Percentiles rank a stretch among this genome's conserved stretches.
Evolutionary conservation across 768 basidiomycete species (phyloP).

Genomic region (Paxillus ammoniavirescens): DNA sequence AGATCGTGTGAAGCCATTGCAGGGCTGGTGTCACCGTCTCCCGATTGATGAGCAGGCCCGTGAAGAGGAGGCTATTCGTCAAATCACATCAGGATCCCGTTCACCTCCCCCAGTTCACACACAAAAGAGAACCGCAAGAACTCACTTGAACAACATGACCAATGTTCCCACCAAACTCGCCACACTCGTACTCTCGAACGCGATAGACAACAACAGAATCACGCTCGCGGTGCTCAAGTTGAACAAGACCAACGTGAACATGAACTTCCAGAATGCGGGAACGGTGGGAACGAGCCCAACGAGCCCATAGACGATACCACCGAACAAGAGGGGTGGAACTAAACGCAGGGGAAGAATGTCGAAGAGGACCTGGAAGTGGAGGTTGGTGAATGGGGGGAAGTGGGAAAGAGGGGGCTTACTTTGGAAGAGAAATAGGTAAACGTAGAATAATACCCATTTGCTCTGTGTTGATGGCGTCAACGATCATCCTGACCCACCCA

Average conservation of each 20-base stretch:
- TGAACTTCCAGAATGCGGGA: slow-evolving; percentile 95
- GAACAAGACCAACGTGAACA: slow-evolving; percentile 93
- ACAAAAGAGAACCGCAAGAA: slow-evolving; percentile 10
- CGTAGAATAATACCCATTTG: slow-evolving; percentile 97
- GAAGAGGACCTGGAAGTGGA: slow-evolving; percentile 70
- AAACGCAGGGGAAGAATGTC: slow-evolving; percentile 94
- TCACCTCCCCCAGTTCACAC: no score
- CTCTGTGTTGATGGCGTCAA: slow-evolving; percentile 41
- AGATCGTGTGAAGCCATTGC: slow-evolving; percentile 86
- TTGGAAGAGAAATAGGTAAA: slow-evolving; percentile 97
- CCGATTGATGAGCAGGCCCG: slow-evolving; percentile 92
- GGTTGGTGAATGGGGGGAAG: not conserved
- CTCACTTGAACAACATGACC: slow-evolving; percentile 98
- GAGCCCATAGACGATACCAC: slow-evolving; percentile 92
- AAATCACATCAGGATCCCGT: slow-evolving; percentile 2
- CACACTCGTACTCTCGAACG: slow-evolving; percentile 81
- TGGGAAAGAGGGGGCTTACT: slow-evolving; percentile 33
- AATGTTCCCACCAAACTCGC: slow-evolving; percentile 94
- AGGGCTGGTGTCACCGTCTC: slow-evolving; percentile 72
- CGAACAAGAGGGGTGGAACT: slow-evolving; percentile 93
- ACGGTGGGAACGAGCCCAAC: slow-evolving; percentile 94
- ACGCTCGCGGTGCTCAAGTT: slow-evolving; percentile 95
- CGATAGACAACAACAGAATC: slow-evolving; percentile 86
- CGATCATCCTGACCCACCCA: not conserved
- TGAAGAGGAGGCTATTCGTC: slow-evolving; percentile 77